Base-by-base conservation (phyloP, 805 yeast species). In the Brettanomyces custersianus region DNA sequence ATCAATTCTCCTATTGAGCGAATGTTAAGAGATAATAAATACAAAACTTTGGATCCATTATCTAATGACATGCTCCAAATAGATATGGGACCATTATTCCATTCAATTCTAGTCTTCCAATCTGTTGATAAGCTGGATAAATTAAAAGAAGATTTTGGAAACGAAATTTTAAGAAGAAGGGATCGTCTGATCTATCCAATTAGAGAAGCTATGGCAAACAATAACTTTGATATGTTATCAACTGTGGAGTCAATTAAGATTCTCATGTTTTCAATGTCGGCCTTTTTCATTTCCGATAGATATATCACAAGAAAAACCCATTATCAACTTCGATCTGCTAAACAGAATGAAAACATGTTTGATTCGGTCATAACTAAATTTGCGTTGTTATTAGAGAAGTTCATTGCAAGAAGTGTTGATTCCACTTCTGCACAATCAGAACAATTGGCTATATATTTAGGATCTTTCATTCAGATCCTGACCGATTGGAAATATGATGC, bases 1-100 rank as follows among this genome's bases (percentile, higher is more conserved):
- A 71, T 90, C 44, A 88, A 88, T 54, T 83, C 96, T 0, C 83
- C 95, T 0, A 83, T 88, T 4, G 97, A 90, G 55, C 57, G 73
- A 6, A 74, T 94, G 5, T 64, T 86, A 51, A 67, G 96, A 47
- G 67, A 78, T 0, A 60, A 62, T 8, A 35, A 45, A 16, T 35
- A 53, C 55, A 39, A 65, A 62, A 44, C 44, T 24, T 68, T 71
- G 39, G 66, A 71, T 45, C 66, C 78, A 3, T 58, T 79, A 33
- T 61, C 66, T 6, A 72, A 69, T 34, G 61, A 62, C 4, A 51
- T 54, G n/a, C 45, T 68, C 4, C 58, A 60, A 13, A 67, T 86
- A 22, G 77, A 78, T 38, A 56, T 88, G 39, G 70, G 76, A n/a
- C 81, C 87, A 5, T 64, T 90, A 20, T 83, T 76, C 55, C 96